Percentiles rank a stretch among this genome's conserved stretches.
Conservation (phyloP, 2,329 filamentous ascomycete species). For the Aureobasidium sp. region DNA sequence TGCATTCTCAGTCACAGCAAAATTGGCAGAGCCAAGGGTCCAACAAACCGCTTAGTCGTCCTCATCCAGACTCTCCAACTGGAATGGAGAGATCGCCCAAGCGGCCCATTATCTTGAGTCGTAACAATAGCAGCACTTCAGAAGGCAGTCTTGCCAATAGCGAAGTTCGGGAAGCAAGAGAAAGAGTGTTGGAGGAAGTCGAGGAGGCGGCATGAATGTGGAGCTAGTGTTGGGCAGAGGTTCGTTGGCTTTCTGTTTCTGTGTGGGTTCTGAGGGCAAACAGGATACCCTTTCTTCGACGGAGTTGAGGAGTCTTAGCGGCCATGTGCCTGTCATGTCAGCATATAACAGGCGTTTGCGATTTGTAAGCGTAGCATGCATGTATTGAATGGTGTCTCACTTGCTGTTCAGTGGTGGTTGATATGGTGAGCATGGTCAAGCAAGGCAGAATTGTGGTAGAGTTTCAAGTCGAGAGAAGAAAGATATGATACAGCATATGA, state of each 20-base stretch:
- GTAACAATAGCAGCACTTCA: slow-evolving; percentile 6
- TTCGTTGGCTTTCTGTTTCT: background rate
- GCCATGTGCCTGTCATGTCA: background rate
- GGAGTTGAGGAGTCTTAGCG: background rate
- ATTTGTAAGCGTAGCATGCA: slow-evolving; percentile 6
- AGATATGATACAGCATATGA: background rate
- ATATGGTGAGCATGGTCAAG: background rate
- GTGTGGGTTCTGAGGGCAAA: background rate
- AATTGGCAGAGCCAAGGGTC: background rate
- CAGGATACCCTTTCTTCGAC: slow-evolving; percentile 9
- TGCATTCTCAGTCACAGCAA: background rate
- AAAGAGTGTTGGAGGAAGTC: slow-evolving; percentile 9
- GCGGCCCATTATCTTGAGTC: background rate
- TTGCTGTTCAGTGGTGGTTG: background rate
- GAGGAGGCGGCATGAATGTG: slow-evolving; percentile 4
- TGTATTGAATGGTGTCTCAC: background rate
- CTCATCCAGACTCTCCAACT: background rate
- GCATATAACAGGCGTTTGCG: background rate
- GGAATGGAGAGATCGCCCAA: background rate
- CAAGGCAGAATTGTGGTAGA: background rate
- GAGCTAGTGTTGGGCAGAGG: background rate
- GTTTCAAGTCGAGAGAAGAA: background rate
- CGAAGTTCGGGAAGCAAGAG: slow-evolving; percentile 4
- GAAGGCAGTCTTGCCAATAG: slow-evolving; percentile 7
- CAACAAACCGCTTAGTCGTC: background rate